Evolutionary conservation across 805 yeast species (phyloP).

Genomic region (Starmerella tilneyi): DNA sequence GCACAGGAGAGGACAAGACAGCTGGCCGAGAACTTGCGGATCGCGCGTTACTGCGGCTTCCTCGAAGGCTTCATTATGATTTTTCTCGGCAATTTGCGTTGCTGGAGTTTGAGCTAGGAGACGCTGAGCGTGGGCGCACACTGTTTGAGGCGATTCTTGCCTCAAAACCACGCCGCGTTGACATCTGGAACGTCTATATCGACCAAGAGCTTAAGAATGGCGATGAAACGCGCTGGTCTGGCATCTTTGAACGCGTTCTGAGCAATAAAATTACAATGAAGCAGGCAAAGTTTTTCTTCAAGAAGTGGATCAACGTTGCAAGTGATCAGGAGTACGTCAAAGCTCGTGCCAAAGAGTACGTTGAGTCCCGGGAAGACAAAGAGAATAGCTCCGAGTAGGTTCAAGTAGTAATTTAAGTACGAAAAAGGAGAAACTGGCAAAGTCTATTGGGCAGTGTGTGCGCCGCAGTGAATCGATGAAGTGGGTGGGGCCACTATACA

Average conservation of each 20-base stretch:
- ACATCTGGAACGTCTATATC: constrained; percentile 88
- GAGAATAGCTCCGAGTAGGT: constrained; percentile 2
- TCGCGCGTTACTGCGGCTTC: constrained; percentile 52
- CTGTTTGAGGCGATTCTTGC: constrained; percentile 83
- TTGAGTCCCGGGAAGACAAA: constrained; percentile 28
- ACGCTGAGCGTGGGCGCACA: constrained; percentile 88
- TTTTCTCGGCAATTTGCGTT: constrained; percentile 82
- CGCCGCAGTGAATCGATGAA: no score
- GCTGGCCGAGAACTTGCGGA: constrained; percentile 61
- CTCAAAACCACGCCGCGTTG: constrained; percentile 84
- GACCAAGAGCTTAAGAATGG: constrained; percentile 81
- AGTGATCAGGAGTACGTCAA: constrained; percentile 74
- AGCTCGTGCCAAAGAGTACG: constrained; percentile 80
- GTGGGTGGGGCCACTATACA: no score
- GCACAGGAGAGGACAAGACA: constrained; percentile 35
- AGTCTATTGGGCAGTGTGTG: not conserved
- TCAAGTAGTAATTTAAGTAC: not conserved
- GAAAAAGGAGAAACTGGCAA: not conserved
- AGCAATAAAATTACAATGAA: constrained; percentile 59
- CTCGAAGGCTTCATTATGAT: constrained; percentile 34
- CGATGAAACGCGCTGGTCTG: constrained; percentile 53
- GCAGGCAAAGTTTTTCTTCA: constrained; percentile 90
- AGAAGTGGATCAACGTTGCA: constrained; percentile 80
- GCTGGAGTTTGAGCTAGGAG: constrained; percentile 70
- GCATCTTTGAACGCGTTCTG: constrained; percentile 71